Conservation (phyloP, 176 grass and related monocot species). For the Oryza glaberrima region DNA sequence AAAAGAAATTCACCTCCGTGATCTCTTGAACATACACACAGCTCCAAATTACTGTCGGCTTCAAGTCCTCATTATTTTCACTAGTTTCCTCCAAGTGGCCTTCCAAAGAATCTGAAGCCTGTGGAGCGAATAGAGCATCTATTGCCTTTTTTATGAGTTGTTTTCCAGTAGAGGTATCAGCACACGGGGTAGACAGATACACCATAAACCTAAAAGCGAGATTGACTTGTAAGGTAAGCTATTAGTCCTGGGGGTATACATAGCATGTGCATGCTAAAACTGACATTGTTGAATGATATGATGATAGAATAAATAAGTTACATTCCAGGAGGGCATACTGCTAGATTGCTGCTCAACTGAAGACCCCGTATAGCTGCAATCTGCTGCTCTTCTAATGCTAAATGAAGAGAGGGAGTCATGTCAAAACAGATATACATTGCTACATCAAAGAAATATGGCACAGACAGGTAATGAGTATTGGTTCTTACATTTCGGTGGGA, state of each 20-base stretch:
- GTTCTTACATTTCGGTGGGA: slow-evolving; percentile 91
- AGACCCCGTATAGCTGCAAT: slow-evolving; percentile 64
- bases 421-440: slow-evolving; percentile 25
- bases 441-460: slow-evolving; percentile 23
- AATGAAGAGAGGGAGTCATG: slow-evolving; percentile 35
- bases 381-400: slow-evolving; percentile 78
- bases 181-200: slow-evolving; percentile 78
- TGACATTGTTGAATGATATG: slow-evolving; percentile 10
- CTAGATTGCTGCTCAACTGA: slow-evolving; percentile 89
- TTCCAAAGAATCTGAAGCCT: slow-evolving; percentile 45
- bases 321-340: slow-evolving; percentile 82
- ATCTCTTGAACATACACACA: slow-evolving; percentile 77
- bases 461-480: slow-evolving; percentile 6
- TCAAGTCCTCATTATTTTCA: slow-evolving; percentile 39
- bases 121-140: slow-evolving; percentile 65
- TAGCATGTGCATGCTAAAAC: slow-evolving; percentile 30
- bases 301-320: slow-evolving; percentile 11
- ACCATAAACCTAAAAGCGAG: slow-evolving; percentile 68
- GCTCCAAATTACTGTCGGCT: slow-evolving; percentile 75
- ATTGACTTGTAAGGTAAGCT: slow-evolving; percentile 23
- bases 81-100: slow-evolving; percentile 32
- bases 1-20: slow-evolving; percentile 61
- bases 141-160: slow-evolving; percentile 70
- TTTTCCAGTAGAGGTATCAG: slow-evolving; percentile 61
- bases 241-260: too few relatives aligned